Evolutionary conservation across 2,329 filamentous ascomycete species (phyloP).

Genomic region (Dendryphion nanum): DNA sequence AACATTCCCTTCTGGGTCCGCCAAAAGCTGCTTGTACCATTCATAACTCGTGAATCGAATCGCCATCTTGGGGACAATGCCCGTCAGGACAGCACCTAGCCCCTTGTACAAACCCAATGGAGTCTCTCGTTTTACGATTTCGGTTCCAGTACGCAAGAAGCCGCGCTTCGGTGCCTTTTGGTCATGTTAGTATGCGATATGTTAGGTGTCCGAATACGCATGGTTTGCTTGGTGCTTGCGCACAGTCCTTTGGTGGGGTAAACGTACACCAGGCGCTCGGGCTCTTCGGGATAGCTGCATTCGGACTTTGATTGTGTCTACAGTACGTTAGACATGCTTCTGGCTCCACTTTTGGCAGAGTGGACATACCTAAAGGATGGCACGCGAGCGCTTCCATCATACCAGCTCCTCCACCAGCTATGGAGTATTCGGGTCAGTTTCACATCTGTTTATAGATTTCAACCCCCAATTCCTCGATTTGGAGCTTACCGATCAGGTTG

Average conservation of each 20-base stretch:
- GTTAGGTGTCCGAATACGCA: no score
- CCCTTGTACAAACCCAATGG: constrained; percentile 95
- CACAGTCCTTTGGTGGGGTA: no score
- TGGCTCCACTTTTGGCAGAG: constrained; percentile 1
- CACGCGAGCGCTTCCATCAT: constrained; percentile 99
- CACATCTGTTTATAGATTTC: background rate
- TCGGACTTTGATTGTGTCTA: constrained; percentile 96
- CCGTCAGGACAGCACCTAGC: constrained; percentile 91
- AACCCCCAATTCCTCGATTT: constrained; percentile 1
- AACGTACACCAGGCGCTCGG: constrained; percentile 70
- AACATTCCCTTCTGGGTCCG: constrained; percentile 65
- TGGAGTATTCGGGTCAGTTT: constrained; percentile 3
- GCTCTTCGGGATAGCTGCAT: constrained; percentile 96
- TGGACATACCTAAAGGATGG: constrained; percentile 76
- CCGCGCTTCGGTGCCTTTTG: constrained; percentile 75
- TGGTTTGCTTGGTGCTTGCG: no score
- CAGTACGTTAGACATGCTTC: constrained; percentile 15
- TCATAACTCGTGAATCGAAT: constrained; percentile 98
- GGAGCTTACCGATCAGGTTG: constrained; percentile 77
- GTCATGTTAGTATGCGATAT: no score
- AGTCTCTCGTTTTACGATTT: constrained; percentile 88
- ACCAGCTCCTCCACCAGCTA: constrained; percentile 92
- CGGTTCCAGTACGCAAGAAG: constrained; percentile 79
- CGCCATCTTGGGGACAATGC: constrained; percentile 98
- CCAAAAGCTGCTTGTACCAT: constrained; percentile 82